These are phyloP conservation scores for Exophiala lecanii-corni DNA, from an alignment of 2,329 filamentous ascomycete genomes.

Conservation along the genomic window DNA sequence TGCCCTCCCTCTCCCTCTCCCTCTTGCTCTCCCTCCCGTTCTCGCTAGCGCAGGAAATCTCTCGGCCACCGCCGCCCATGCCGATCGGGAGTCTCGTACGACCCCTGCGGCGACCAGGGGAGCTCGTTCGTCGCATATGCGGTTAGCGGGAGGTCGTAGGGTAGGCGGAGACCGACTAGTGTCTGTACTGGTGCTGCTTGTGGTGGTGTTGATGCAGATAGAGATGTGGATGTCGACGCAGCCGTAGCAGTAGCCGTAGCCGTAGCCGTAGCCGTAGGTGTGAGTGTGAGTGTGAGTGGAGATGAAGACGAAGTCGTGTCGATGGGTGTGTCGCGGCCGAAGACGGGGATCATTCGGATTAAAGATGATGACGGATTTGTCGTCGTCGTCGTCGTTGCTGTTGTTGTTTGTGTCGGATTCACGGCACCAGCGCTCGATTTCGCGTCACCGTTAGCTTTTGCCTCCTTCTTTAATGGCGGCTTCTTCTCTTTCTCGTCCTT, in stretches of 20 bases:
- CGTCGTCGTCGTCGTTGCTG: not conserved
- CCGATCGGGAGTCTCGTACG: slow-evolving; percentile 15
- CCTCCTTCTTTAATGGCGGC: not conserved
- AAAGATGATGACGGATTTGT: slow-evolving; percentile 58
- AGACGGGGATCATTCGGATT: slow-evolving; percentile 60
- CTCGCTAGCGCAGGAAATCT: slow-evolving; percentile 6
- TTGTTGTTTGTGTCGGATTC: slow-evolving; percentile 52
- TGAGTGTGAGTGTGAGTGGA: slow-evolving; percentile 14
- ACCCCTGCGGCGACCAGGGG: slow-evolving; percentile 58
- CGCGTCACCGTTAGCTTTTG: not conserved
- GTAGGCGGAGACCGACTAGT: slow-evolving; percentile 69
- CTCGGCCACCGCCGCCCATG: slow-evolving; percentile 13
- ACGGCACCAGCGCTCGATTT: slow-evolving; percentile 56
- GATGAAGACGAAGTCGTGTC: not conserved
- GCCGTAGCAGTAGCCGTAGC: not conserved
- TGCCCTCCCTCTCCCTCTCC: too few relatives aligned
- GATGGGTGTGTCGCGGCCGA: slow-evolving; percentile 5
- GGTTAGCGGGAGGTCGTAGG: slow-evolving; percentile 74
- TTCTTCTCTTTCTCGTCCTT: slow-evolving; percentile 3
- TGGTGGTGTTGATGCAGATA: too few relatives aligned
- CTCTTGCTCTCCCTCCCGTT: too few relatives aligned
- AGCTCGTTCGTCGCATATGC: slow-evolving; percentile 59
- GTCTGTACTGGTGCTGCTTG: too few relatives aligned
- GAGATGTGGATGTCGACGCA: slow-evolving; percentile 23
- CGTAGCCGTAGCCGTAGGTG: slow-evolving; percentile 11